Evolutionary conservation across 2,329 filamentous ascomycete species (phyloP).

Genomic region (Cercospora sesami): DNA sequence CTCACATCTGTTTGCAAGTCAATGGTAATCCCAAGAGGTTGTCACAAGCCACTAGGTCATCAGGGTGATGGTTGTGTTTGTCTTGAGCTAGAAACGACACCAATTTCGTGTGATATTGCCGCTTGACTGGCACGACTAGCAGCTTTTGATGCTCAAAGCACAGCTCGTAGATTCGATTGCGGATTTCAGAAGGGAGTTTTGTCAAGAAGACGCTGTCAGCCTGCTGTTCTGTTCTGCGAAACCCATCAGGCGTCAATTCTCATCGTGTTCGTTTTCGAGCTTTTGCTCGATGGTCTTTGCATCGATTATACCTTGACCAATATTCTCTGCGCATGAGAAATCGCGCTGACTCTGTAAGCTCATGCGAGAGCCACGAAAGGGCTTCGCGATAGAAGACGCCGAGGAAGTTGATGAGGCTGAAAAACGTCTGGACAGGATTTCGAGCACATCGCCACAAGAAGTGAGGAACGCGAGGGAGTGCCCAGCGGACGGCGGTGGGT

Average conservation of each 20-base stretch:
- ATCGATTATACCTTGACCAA: background rate
- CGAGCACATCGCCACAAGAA: background rate
- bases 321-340: background rate
- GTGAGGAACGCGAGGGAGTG: background rate
- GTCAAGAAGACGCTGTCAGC: background rate
- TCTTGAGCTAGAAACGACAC: background rate
- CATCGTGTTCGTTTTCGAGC: background rate
- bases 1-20: slow-evolving; percentile 6
- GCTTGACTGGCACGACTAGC: background rate
- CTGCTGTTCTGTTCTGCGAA: background rate
- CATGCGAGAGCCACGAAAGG: background rate
- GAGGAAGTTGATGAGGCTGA: background rate
- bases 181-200: slow-evolving; percentile 1
- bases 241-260: background rate
- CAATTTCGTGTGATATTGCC: background rate
- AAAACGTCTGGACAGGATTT: background rate
- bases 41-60: background rate
- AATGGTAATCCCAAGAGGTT: background rate
- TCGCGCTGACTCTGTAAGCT: background rate
- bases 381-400: background rate
- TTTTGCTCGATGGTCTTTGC: background rate
- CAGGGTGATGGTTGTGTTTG: background rate
- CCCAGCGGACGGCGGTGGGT: background rate
- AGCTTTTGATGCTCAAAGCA: background rate
- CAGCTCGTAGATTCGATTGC: background rate